Evolutionary conservation across 2,329 filamentous ascomycete species (phyloP).

Genomic region (Phoma sp.): DNA sequence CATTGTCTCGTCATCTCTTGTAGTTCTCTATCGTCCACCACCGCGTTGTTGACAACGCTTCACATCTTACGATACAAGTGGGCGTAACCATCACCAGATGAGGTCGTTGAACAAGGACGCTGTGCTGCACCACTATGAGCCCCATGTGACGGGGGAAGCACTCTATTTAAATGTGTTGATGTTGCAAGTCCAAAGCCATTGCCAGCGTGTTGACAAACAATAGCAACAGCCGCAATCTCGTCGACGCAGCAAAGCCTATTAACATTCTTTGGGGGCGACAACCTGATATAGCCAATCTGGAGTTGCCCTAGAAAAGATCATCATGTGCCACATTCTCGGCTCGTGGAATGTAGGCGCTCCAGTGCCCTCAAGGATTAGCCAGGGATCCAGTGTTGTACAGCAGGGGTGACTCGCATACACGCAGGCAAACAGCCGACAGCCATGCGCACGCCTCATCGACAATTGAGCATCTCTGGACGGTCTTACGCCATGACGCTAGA

Average conservation of each 20-base stretch:
- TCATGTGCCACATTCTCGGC: slow-evolving; percentile 9
- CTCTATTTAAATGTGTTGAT: not conserved
- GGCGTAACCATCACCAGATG: not conserved
- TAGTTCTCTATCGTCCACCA: no score
- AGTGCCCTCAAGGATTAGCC: slow-evolving; percentile 9
- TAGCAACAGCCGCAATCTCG: not conserved
- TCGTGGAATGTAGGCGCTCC: slow-evolving; percentile 14
- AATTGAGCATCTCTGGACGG: slow-evolving; percentile 4
- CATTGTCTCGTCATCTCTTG: not conserved
- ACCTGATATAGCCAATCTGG: slow-evolving; percentile 8
- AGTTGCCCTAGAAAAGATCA: not conserved
- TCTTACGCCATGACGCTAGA: slow-evolving; percentile 6
- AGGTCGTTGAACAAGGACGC: not conserved
- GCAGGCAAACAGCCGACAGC: slow-evolving; percentile 8
- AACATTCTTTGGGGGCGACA: slow-evolving; percentile 11
- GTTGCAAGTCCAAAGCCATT: not conserved
- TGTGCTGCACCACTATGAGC: not conserved
- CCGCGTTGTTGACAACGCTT: no score
- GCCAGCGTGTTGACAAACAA: slow-evolving; percentile 7
- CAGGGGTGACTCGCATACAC: slow-evolving; percentile 6
- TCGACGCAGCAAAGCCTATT: slow-evolving; percentile 1
- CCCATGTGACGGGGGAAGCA: no score
- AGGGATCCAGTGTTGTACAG: slow-evolving; percentile 21
- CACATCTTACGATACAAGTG: not conserved
- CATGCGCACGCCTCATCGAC: slow-evolving; percentile 7